Evolutionary conservation across 805 yeast genomes (phyloP), one percentile per base, ranked within the genome.

Genomic region (Candida ipomoeae): DNA sequence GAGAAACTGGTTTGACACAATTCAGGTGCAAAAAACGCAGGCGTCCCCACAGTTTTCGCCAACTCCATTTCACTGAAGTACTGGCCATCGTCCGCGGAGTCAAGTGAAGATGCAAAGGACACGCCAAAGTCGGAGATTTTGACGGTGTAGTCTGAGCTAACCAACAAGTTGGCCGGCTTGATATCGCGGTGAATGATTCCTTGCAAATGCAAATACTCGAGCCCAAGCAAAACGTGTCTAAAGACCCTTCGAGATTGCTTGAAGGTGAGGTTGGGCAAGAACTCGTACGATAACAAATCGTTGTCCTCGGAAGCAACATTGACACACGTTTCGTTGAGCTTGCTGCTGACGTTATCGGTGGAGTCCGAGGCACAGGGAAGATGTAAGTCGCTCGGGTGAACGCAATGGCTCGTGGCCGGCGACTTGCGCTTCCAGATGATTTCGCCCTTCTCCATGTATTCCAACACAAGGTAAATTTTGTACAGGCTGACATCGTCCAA

Each of bases 51-150:
- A 0, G 98, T 92, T 66, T 91, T 92, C 1, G 97, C 95, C 54
- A 92, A 74, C 59, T 92, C 97, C 49, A 83, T 71, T 54, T 90
- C 97, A 51, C 64, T 63, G 18, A 70, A 63, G 23, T 65, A 53
- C 50, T 65, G 64, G 14, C 70, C 71, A 29, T 79, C 81, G 45
- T 80, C 82, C 26, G 62, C 62, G n/a, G 69, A 75, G 50, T 59
- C 62, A 41, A 73, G 62, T 0, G 74, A 68, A 3, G 74, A 66
- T 1, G 92, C 89, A 67, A 88, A 87, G 0, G 97, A 89, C 13
- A 94, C 96, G 21, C 99, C 98, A 69, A 92, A 94, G 70, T 92
- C 99, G n/a, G 95, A 84, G 38, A 92, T 94, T 68, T 94, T 94
- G 23, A 91, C 96, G 6, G 78, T 74, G 48, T 84, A 82, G 56